Evolutionary conservation across 768 basidiomycete genomes (phyloP), one percentile per base, ranked within the genome.

Genomic region (Macrolepiota dolichaula): DNA sequence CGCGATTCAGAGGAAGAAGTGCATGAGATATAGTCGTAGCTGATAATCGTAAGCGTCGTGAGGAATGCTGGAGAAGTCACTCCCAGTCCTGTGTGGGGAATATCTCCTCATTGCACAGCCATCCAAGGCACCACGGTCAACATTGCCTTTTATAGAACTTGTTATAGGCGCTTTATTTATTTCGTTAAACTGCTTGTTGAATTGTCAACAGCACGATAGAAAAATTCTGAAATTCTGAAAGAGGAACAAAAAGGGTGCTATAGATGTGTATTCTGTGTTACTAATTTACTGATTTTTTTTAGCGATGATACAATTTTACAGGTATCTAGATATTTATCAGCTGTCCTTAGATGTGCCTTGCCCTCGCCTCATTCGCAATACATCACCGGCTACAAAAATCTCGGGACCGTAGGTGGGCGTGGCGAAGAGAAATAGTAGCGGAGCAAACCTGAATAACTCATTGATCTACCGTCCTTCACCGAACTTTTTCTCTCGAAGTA

Each of bases 91-190:
- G 47, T 22, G 12, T 49, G 47, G 24, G 47, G n/a, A 49, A 22
- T 10, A 25, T 22, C 7, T 4, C 17, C 22, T 49, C 49, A 35
- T 25, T 38, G 15, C 59, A 61, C 44, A 54, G 59, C 59, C 59
- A 61, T 36, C 22, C n/a, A n/a, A 56, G 42, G 57, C 57, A 51
- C 50, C 11, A 10, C 25, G 37, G 5, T 55, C 59, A 61, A 61
- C 59, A 61, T 61, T 61, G 44, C 59, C 59, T 55, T 61, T 24
- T 61, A n/a, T 54, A 44, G 52, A 10, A 37, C 27, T 36, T 22
- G 17, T 51, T 17, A 29, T 17, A 25, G 22, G 47, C 25, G 47
- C 47, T 15, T 24, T 6, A 49, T 49, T 49, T 49, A 24, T 25
- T 24, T 3, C 22, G 11, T 7, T 24, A 5, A 24, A 49, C 47